Base-by-base conservation (phyloP, 2,329 filamentous ascomycete genomes). In the Colletotrichum tropicicola region DNA sequence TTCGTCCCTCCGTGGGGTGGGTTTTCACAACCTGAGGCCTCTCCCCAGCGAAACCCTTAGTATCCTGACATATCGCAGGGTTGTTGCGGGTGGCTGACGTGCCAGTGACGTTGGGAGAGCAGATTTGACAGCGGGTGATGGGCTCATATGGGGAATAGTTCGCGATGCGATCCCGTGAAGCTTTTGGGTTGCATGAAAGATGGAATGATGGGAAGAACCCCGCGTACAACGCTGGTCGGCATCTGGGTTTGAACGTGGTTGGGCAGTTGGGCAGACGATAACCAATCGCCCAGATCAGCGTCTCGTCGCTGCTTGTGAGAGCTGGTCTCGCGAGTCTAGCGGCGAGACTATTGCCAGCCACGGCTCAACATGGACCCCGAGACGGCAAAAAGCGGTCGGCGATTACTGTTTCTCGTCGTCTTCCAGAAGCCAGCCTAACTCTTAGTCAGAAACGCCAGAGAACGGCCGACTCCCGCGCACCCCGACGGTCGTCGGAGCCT, bases 61-160 rank as follows among this genome's bases (percentile, higher is more conserved):
- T 25, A 39, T 17, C 39, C 19, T 59, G 39, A 43, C 39, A 47
- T 27, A 19, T 52, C 41, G 17, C 35, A 52, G 4, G 30, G 44
- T 23, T 47, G 2, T 9, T 25, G 32, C 23, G 55, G 55, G 17
- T 48, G 19, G 48, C 25, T 60, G 41, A 48, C 32, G 19, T 37
- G 49, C 35, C 27, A 48, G 39, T 53, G 61, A 49, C 23, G 43
- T 61, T 37, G 58, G 35, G 21, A 12, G 15, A 25, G 32, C 37
- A 53, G 48, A 48, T 53, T 43, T 61, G 61, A 55, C 44, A 60
- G 61, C 56, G 61, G 35, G 17, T 30, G 55, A 59, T 30, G 17
- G 32, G 19, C 39, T 21, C 32, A 9, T 49, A 19, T 25, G 21
- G 35, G 32, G 23, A 39, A 32, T 47, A 41, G 56, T 65, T 48